phyloP scores from a whole-genome alignment of 2,329 filamentous ascomycete genomes.

The Tolypocladium capitatum region DNA sequence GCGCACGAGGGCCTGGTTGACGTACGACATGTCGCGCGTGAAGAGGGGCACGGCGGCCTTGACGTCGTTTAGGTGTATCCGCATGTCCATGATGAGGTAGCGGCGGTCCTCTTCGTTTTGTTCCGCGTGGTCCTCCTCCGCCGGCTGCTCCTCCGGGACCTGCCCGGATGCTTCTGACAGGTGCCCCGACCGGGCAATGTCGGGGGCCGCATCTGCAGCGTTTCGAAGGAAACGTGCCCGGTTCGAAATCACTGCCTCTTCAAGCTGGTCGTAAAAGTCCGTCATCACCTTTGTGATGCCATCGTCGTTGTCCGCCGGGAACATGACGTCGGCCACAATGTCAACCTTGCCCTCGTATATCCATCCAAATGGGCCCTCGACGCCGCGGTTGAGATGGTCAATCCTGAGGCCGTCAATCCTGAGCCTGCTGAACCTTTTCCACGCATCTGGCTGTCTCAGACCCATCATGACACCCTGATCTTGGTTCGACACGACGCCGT shows the following conservation, averaged over 20 bases:
- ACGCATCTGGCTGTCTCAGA: conserved; percentile 55
- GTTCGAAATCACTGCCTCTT: conserved; percentile 78
- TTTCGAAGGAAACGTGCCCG: conserved; percentile 49
- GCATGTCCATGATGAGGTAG: conserved; percentile 84
- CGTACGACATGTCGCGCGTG: conserved; percentile 80
- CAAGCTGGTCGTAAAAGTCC: conserved; percentile 94
- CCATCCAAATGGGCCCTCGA: conserved; percentile 92
- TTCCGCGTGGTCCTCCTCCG: conserved; percentile 3
- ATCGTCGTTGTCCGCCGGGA: conserved; percentile 76
- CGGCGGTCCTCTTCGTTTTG: conserved; percentile 46
- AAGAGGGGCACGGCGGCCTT: conserved; percentile 88
- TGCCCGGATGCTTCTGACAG: conserved; percentile 16
- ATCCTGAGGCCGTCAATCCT: conserved; percentile 90
- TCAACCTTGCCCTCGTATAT: conserved; percentile 96
- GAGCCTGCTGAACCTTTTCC: conserved; percentile 92
- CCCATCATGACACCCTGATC: conserved; percentile 40
- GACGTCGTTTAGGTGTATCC: conserved; percentile 91
- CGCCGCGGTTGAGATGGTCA: conserved; percentile 86
- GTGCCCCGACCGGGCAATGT: conserved; percentile 18
- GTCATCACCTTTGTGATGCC: conserved; percentile 87
- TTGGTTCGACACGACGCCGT: conserved; percentile 55
- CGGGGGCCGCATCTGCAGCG: conserved; percentile 16
- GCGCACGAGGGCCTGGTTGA: conserved; percentile 87
- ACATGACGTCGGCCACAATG: conserved; percentile 90
- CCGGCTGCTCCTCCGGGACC: conserved; percentile 2